Conservation (phyloP, 208 protist species). For the Herpetomonas tarakana region DNA sequence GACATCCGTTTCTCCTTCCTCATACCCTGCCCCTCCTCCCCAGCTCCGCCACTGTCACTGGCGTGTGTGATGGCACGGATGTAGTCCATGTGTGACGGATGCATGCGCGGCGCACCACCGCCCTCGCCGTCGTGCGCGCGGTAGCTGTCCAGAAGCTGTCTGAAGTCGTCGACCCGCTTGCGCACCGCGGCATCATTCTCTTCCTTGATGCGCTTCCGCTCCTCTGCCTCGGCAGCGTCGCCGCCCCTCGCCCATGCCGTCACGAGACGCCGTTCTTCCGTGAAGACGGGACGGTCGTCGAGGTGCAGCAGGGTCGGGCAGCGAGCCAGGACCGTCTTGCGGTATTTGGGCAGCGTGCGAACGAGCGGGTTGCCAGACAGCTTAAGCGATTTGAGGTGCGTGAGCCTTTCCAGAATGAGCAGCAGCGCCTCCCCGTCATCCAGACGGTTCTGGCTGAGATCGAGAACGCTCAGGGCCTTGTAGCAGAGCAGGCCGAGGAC, state of each 20-base stretch:
- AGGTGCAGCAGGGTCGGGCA: conserved; percentile 79
- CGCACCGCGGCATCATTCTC: conserved; percentile 50
- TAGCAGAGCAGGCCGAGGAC: conserved; percentile 64
- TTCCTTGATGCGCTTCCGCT: conserved; percentile 52
- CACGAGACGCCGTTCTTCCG: conserved; percentile 79
- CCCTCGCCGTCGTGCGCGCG: not conserved
- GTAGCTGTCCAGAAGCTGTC: conserved; percentile 32
- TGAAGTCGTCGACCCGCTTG: conserved; percentile 72
- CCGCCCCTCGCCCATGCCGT: conserved; percentile 86
- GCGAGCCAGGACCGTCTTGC: conserved; percentile 78
- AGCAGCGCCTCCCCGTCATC: conserved; percentile 76
- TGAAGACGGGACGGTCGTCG: conserved; percentile 91
- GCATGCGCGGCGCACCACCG: not conserved
- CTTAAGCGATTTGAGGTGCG: conserved; percentile 77
- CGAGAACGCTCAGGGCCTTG: conserved; percentile 71
- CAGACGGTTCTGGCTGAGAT: conserved; percentile 92
- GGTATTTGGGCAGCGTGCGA: conserved; percentile 73
- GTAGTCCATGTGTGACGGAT: not conserved
- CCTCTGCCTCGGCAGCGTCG: conserved; percentile 60
- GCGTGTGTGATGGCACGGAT: not conserved
- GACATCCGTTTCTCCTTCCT: too few species aligned
- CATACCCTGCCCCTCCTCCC: too few species aligned
- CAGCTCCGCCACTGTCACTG: too few species aligned
- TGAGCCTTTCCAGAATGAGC: conserved; percentile 76
- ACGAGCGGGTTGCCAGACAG: conserved; percentile 90